Conservation (phyloP, 2,329 filamentous ascomycete species). For the Colletotrichum filicis region DNA sequence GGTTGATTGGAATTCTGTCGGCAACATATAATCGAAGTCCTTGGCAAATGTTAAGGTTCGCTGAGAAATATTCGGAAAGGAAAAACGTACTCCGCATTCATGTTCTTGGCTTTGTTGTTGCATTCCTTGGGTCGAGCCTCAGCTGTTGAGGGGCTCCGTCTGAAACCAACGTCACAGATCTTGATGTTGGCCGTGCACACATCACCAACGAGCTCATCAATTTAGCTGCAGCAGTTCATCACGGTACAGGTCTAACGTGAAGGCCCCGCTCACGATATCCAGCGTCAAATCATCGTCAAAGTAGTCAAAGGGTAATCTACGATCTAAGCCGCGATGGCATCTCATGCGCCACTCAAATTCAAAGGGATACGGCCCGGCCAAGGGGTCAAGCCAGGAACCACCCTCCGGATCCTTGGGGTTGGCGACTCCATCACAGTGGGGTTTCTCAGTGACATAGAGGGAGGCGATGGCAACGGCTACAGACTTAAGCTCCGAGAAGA, state of each 20-base stretch:
- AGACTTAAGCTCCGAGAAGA: constrained; percentile 42
- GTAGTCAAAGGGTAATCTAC: neutral
- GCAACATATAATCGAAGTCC: too few species aligned
- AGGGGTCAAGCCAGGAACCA: constrained; percentile 39
- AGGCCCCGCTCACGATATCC: neutral
- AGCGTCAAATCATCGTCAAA: neutral
- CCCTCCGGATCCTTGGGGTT: constrained; percentile 49
- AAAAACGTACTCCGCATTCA: neutral
- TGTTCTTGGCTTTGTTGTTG: neutral
- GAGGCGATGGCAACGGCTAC: constrained; percentile 50
- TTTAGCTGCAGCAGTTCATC: too few species aligned
- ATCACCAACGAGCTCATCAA: too few species aligned
- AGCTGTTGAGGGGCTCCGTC: too few species aligned
- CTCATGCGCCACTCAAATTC: constrained; percentile 5
- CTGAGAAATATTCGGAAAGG: neutral
- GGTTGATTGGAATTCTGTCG: too few species aligned
- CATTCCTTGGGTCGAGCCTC: neutral
- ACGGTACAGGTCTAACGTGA: neutral
- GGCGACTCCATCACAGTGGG: constrained; percentile 52
- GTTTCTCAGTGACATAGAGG: constrained; percentile 28
- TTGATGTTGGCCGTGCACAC: neutral
- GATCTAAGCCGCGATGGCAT: neutral
- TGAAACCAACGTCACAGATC: constrained; percentile 1
- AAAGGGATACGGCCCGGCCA: constrained; percentile 9
- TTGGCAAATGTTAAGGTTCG: neutral